These are phyloP conservation scores for Hypoxylon trugodes DNA, from an alignment of 495 filamentous ascomycete species.

Conservation along the genomic window DNA sequence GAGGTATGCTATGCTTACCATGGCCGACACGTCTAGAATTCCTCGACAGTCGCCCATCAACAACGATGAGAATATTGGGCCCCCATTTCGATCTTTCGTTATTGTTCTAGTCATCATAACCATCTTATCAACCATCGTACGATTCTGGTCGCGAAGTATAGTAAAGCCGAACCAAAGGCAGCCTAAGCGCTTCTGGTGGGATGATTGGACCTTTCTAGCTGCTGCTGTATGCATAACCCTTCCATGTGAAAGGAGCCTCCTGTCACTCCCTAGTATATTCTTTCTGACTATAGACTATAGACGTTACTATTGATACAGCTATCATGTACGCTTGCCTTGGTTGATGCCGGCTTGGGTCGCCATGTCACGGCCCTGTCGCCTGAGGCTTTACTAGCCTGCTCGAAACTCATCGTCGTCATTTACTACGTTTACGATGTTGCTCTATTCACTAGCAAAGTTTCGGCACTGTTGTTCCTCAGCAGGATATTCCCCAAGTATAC, in stretches of 20 bases:
- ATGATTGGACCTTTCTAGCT: conserved; percentile 20
- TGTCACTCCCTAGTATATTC: neutral
- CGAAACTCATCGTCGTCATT: neutral
- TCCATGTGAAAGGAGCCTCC: neutral
- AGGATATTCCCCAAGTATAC: conserved; percentile 13
- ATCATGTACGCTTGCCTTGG: neutral
- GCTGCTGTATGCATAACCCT: neutral
- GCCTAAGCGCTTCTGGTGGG: conserved; percentile 10
- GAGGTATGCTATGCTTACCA: too few relatives aligned
- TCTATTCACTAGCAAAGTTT: conserved; percentile 8
- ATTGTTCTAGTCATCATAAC: neutral
- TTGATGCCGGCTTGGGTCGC: conserved; percentile 2
- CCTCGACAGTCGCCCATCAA: too few relatives aligned
- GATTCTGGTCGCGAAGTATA: neutral
- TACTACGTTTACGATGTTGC: conserved; percentile 11
- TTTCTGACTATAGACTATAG: neutral
- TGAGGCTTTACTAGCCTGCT: neutral
- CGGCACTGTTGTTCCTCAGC: conserved; percentile 17
- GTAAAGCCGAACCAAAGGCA: neutral
- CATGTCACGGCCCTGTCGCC: conserved; percentile 1
- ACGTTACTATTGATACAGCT: neutral
- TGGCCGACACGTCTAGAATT: too few relatives aligned
- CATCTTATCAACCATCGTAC: neutral
- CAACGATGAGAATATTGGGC: neutral
- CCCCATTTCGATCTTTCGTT: neutral